phyloP scores from a whole-genome alignment of 352 stramenopile genomes.

The Lagenidium giganteum region DNA sequence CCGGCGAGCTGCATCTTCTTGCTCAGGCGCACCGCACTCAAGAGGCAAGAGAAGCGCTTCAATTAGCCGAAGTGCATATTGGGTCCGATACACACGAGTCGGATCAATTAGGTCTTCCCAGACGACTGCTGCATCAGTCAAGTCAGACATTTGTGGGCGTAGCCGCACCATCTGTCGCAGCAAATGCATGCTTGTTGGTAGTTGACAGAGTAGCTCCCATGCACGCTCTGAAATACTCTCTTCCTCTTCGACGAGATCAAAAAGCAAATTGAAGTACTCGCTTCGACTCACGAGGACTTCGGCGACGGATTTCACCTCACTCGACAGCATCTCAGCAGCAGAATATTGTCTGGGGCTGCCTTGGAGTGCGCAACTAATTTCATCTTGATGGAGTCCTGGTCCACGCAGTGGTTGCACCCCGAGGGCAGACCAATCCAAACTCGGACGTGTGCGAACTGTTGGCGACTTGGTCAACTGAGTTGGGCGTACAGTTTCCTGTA shows the following conservation, averaged over 20 bases:
- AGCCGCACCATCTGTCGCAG: constrained; percentile 65
- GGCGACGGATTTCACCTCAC: not conserved
- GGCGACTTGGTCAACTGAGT: constrained; percentile 35
- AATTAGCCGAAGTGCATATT: constrained; percentile 65
- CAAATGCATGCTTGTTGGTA: constrained; percentile 64
- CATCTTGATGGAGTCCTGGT: constrained; percentile 34
- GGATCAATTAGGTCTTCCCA: constrained; percentile 47
- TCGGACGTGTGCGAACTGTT: constrained; percentile 26
- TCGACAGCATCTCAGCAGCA: not conserved
- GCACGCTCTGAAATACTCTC: constrained; percentile 41
- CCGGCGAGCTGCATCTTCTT: constrained; percentile 36
- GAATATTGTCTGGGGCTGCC: not conserved
- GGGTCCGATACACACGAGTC: constrained; percentile 40
- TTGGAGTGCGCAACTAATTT: constrained; percentile 18
- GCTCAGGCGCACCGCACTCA: constrained; percentile 1
- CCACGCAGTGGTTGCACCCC: constrained; percentile 33
- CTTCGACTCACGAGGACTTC: constrained; percentile 57
- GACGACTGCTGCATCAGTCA: constrained; percentile 1
- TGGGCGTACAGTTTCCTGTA: constrained; percentile 4
- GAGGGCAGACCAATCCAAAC: constrained; percentile 27
- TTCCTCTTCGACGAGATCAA: constrained; percentile 50
- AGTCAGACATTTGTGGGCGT: constrained; percentile 12
- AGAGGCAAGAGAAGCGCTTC: constrained; percentile 59
- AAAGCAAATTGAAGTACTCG: constrained; percentile 44
- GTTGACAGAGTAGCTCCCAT: constrained; percentile 66